phyloP scores from a whole-genome alignment of 1,284 basidiomycete genomes.

The Entoloma clypeatum region DNA sequence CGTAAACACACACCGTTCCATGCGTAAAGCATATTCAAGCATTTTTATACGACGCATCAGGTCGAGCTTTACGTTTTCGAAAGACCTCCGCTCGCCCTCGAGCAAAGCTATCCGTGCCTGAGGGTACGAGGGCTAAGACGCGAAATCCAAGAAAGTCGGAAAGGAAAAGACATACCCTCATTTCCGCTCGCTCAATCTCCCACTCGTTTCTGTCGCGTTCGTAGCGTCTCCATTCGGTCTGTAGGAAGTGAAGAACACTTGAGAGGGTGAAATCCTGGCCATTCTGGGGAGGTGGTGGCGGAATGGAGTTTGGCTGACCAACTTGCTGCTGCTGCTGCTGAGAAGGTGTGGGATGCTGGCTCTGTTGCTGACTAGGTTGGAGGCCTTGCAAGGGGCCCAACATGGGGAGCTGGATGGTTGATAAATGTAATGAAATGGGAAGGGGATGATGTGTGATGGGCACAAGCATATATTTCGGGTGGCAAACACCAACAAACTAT shows the following conservation, averaged over 20 bases:
- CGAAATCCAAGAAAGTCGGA: conserved; percentile 23
- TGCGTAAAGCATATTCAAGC: conserved; percentile 93
- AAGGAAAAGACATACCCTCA: conserved; percentile 72
- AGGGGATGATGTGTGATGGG: conserved; percentile 25
- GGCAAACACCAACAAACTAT: conserved; percentile 22
- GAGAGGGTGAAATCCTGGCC: conserved; percentile 91
- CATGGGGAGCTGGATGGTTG: conserved; percentile 56
- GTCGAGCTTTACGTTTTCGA: conserved; percentile 96
- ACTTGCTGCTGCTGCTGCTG: conserved; percentile 52
- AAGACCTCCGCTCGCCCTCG: conserved; percentile 93
- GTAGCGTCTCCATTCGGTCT: conserved; percentile 96
- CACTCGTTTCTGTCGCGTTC: conserved; percentile 98
- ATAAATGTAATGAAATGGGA: conserved; percentile 30
- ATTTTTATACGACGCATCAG: conserved; percentile 97
- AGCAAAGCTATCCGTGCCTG: conserved; percentile 96
- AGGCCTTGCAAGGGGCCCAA: conserved; percentile 63
- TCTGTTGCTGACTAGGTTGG: conserved; percentile 55
- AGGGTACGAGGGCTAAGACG: conserved; percentile 19
- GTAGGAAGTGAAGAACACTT: conserved; percentile 93
- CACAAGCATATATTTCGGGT: conserved; percentile 18
- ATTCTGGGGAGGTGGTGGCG: conserved; percentile 71
- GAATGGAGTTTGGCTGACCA: conserved; percentile 59
- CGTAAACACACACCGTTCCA: conserved; percentile 72
- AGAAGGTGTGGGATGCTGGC: conserved; percentile 46
- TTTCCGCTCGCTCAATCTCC: conserved; percentile 99